Percentiles rank a stretch among this genome's conserved stretches.
Conservation (phyloP, 371 early-diverging fungal species). For the Mucor plumbeus region DNA sequence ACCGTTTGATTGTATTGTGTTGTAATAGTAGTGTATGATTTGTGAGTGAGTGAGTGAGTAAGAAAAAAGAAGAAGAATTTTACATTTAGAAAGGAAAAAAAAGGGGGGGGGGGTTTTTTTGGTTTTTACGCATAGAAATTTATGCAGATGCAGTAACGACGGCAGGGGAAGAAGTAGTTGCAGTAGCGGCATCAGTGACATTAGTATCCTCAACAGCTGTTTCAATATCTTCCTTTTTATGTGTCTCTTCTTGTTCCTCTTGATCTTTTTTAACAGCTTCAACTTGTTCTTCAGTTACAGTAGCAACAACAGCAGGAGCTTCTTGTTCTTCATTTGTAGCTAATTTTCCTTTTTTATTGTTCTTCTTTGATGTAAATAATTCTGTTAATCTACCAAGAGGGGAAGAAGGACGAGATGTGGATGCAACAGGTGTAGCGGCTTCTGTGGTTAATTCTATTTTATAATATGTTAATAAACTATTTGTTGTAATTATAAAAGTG, state of each 20-base stretch:
- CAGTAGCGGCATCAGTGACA: conserved; percentile 19
- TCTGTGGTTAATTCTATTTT: conserved; percentile 4
- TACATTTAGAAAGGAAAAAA: conserved; percentile 6
- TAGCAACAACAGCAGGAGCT: conserved; percentile 9
- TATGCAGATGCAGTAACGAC: conserved; percentile 42
- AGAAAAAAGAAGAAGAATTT: background rate
- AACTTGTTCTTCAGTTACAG: conserved; percentile 13
- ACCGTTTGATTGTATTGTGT: background rate
- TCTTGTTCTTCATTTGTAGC: conserved; percentile 23
- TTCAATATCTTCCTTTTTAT: conserved; percentile 18
- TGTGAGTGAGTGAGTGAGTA: background rate
- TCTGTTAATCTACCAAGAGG: conserved; percentile 43
- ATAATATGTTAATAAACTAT: background rate
- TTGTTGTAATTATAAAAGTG: background rate
- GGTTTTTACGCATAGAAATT: background rate
- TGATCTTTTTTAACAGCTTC: conserved; percentile 6
- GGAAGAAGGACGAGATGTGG: conserved; percentile 35
- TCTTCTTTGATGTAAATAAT: conserved; percentile 44
- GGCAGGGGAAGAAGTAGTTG: conserved; percentile 15
- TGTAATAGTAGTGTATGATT: conserved; percentile 6
- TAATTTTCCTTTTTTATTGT: conserved; percentile 30
- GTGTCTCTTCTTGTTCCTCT: conserved; percentile 10
- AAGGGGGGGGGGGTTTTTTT: background rate
- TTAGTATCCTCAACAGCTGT: conserved; percentile 21
- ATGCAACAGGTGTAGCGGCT: conserved; percentile 12